Evolutionary conservation across 1,139 yeast genomes (phyloP), one percentile per base, ranked within the genome.

Genomic region (Kodamaea ohmeri): DNA sequence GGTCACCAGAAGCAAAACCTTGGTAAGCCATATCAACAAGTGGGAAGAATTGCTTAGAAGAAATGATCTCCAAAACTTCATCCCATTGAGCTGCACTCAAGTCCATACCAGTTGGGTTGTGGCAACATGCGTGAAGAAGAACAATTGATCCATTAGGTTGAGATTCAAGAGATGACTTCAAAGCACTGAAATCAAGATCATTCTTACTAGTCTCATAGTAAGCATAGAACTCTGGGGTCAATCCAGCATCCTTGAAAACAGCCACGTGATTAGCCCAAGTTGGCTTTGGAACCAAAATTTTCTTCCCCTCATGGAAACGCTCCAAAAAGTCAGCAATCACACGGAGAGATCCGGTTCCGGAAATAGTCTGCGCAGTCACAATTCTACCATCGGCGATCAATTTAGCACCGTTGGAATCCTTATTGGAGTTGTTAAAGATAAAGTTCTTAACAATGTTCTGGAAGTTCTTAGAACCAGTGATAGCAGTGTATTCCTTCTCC

Each of bases 91-190:
- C 85, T 35, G 63, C 63, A 9, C 86, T 73, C 45, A 95, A 94
- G 59, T 90, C 97, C 46, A 90, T 80, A 24, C 97, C 97, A 11
- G 97, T 90, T 29, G 97, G 97, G 65, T 90, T 90, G 69, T 90
- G 97, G 54, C 97, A 94, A 58, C 97, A 89, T 4, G 96, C 95
- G 64, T 90, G 97, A 44, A 90, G 72, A 40, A 90, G 66, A 25
- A 90, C 81, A 44, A 86, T 76, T 13, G 84, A 71, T 21, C 78
- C 83, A 14, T 68, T 61, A 19, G 67, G 72, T 34, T 76, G 76
- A 19, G 57, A 47, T 24, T 58, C 43, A 38, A 71, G 56, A 25
- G 74, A 66, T 36, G 54, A 43, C 48, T 67, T 64, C 70, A 82
- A 67, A 37, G 72, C 73, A 16, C 67, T 78, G 41, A 74, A 67